Evolutionary conservation across 1,139 yeast genomes (phyloP).

Genomic region (Pneumocystis sp.): DNA sequence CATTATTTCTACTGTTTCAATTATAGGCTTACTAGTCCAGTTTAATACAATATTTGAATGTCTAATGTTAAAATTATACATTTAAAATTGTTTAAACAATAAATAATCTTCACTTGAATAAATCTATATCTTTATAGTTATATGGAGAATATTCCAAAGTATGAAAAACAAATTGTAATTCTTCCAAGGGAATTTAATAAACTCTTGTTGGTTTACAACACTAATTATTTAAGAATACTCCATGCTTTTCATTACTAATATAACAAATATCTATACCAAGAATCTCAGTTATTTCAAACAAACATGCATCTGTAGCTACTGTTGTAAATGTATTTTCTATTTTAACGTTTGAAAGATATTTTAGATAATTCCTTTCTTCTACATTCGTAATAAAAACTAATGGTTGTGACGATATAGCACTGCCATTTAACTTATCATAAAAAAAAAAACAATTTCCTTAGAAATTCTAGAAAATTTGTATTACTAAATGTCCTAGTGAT

Average conservation of each 20-base stretch:
- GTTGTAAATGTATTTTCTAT: not conserved
- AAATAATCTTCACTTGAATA: not conserved
- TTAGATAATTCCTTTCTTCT: not conserved
- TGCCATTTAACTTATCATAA: not conserved
- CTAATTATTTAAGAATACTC: not conserved
- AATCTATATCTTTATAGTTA: not conserved
- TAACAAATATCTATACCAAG: not conserved
- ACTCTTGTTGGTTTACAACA: not conserved
- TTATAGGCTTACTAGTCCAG: constrained; percentile 69
- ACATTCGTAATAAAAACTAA: not conserved
- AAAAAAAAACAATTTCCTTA: not conserved
- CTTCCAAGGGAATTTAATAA: not conserved
- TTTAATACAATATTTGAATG: constrained; percentile 59
- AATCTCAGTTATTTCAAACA: not conserved
- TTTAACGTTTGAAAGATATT: not conserved
- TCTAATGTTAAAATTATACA: constrained; percentile 52
- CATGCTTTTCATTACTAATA: not conserved
- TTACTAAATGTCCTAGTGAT: not conserved
- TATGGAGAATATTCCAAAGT: not conserved
- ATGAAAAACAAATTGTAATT: not conserved
- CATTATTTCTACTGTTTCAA: constrained; percentile 79
- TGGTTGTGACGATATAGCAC: not conserved
- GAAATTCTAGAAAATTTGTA: not conserved
- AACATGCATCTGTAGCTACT: not conserved
- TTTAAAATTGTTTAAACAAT: not conserved